A percentile compares a stretch with the other conserved stretches of the same genome.
Conservation (phyloP, 345 rosid species). For the Cardamine occulta region DNA sequence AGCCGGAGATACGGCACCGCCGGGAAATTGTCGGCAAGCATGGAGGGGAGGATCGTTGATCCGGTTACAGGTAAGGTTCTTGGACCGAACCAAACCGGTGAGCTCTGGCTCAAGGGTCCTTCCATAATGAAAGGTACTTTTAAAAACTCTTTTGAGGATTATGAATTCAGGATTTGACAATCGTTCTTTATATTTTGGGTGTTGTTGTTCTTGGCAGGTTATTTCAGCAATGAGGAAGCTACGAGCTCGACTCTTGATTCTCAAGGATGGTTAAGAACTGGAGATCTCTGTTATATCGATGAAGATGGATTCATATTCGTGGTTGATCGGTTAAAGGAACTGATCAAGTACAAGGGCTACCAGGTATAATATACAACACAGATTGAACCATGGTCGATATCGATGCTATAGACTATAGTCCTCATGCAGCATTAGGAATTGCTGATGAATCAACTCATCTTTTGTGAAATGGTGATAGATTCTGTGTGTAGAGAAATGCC, state of each 20-base stretch:
- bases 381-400: neutral
- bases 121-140: slow-evolving; percentile 47
- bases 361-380: slow-evolving; percentile 64
- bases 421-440: neutral
- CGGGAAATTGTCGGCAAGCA: slow-evolving; percentile 64
- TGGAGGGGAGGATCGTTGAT: slow-evolving; percentile 78
- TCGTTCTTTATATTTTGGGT: slow-evolving; percentile 12
- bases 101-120: slow-evolving; percentile 73
- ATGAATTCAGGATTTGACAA: slow-evolving; percentile 9
- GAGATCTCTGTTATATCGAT: slow-evolving; percentile 85
- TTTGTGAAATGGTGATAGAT: no score
- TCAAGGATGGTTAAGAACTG: slow-evolving; percentile 95
- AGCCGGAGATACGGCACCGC: slow-evolving; percentile 74
- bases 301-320: slow-evolving; percentile 82
- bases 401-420: neutral
- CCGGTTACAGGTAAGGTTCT: slow-evolving; percentile 57
- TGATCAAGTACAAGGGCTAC: slow-evolving; percentile 92
- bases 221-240: slow-evolving; percentile 76
- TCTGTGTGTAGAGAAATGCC: no score
- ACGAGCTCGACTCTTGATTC: slow-evolving; percentile 75
- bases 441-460: neutral
- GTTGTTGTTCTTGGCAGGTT: slow-evolving; percentile 55
- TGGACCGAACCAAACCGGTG: slow-evolving; percentile 68
- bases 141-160: neutral
- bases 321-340: slow-evolving; percentile 91